Base-by-base conservation (phyloP, 192 early-diverging fungal species). In the Rhizophagus sp. region DNA sequence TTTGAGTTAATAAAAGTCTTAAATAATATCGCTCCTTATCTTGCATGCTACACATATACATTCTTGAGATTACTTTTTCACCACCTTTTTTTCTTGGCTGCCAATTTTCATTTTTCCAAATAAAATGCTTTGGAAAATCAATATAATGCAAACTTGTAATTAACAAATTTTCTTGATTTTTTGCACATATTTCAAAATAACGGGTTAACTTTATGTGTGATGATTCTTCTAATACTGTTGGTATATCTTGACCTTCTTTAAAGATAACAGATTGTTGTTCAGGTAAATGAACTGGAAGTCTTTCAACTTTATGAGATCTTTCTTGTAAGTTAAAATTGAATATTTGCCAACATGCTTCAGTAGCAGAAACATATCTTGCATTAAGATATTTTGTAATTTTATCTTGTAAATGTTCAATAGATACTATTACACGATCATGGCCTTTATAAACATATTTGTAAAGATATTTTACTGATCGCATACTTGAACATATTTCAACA, bases 401-500 rank as follows among this genome's bases (percentile, higher is more conserved):
- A 52, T 83, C 47, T 0, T 22, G 57, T 7, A 17, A 66, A 22
- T 62, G 57, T 25, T 73, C 11, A 36, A 62, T 33, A 15, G 36
- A 30, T 24, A 74, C 44, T 10, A 34, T 74, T 19, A 76, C 41
- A 11, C 73, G 13, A 68, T 83, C 82, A 72, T 79, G 79, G 1
- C 68, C 74, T 47, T 81, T 80, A 78, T 75, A 62, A 12, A 81
- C 61, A 57, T 85, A 80, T 67, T 78, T 68, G 73, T 62, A 81
- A 3, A 87, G 64, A 73, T 87, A 87, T 62, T 85, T 85, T 0
- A 87, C 77, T 4, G 79, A 73, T 25, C 67, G 3, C 0, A 82
- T 66, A 19, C 73, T 77, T 2, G 76, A 66, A 66, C 80, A 87
- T 19, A 85, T 73, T 36, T 85, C 82, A 3, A 87, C 82, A 76